Evolutionary conservation across 805 yeast genomes (phyloP).

Genomic region (Lipomyces kockii): DNA sequence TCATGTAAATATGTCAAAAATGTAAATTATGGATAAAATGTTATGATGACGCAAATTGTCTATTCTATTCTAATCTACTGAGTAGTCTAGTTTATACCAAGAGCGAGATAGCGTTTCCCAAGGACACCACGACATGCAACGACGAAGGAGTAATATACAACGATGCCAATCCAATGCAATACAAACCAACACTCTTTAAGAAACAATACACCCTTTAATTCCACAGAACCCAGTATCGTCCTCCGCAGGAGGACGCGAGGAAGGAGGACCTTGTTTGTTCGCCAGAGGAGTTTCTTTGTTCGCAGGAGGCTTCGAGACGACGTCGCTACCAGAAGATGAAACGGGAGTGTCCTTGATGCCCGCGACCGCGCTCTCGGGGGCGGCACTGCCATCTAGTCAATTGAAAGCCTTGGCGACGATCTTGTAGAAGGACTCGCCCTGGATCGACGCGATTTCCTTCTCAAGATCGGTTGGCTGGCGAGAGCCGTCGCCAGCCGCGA

Average conservation of each 20-base stretch:
- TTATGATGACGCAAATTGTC: not conserved
- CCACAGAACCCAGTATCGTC: slow-evolving; percentile 28
- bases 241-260: slow-evolving; percentile 16
- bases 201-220: slow-evolving; percentile 20
- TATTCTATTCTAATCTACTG: not conserved
- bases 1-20: not conserved
- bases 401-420: slow-evolving; percentile 44
- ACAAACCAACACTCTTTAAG: slow-evolving; percentile 6
- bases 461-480: slow-evolving; percentile 69
- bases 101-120: slow-evolving; percentile 1
- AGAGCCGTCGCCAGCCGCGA: slow-evolving; percentile 78
- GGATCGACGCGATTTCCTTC: slow-evolving; percentile 63
- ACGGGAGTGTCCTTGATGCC: slow-evolving; percentile 5
- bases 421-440: slow-evolving; percentile 67
- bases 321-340: not conserved
- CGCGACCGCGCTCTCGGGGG: slow-evolving; percentile 16
- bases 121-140: not conserved
- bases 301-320: not conserved
- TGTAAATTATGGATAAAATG: not conserved
- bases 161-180: not conserved
- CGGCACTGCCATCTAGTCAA: slow-evolving; percentile 28
- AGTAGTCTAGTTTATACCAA: not conserved
- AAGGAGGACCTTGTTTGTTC: slow-evolving; percentile 7
- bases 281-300: slow-evolving; percentile 3
- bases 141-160: not conserved